Conservation (phyloP, 106 monocot genomes). For the Dendrobium nobile region DNA sequence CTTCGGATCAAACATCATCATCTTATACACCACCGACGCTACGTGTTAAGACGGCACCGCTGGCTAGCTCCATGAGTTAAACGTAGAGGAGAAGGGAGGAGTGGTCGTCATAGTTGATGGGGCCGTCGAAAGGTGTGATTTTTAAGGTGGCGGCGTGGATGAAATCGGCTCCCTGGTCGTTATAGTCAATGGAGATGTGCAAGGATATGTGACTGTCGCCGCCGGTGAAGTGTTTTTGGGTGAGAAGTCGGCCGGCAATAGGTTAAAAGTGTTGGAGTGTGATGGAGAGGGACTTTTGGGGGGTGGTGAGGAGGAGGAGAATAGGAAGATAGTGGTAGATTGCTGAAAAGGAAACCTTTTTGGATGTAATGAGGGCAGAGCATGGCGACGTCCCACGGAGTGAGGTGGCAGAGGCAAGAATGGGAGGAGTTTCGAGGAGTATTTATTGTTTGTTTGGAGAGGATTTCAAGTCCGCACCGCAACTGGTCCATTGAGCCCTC, state of each 20-base stretch:
- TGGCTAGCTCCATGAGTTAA: constrained; percentile 59
- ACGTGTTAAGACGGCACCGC: constrained; percentile 53
- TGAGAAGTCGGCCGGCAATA: constrained; percentile 53
- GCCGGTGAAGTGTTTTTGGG: constrained; percentile 11
- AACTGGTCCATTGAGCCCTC: too few species aligned
- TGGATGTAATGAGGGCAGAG: constrained; percentile 55
- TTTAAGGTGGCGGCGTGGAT: constrained; percentile 35
- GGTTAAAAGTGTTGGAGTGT: constrained; percentile 61
- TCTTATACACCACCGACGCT: constrained; percentile 17
- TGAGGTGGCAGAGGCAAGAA: constrained; percentile 21
- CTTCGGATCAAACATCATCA: constrained; percentile 14
- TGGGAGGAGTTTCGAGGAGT: too few species aligned
- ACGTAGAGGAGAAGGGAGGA: constrained; percentile 36
- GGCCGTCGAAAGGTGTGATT: constrained; percentile 29
- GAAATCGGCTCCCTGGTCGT: constrained; percentile 51
- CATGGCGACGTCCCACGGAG: constrained; percentile 43
- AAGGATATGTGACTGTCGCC: constrained; percentile 17
- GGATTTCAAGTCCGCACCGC: too few species aligned
- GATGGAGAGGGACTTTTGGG: constrained; percentile 39
- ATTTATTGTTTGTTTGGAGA: background rate
- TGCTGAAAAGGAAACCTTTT: constrained; percentile 61
- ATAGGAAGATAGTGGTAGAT: constrained; percentile 1
- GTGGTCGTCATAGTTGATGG: constrained; percentile 51
- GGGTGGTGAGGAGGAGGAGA: constrained; percentile 19
- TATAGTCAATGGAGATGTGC: constrained; percentile 39